A percentile compares a stretch with the other conserved stretches of the same genome.
Evolutionary conservation across 805 yeast genomes (phyloP).

Genomic region (Ogataea degrootiae): DNA sequence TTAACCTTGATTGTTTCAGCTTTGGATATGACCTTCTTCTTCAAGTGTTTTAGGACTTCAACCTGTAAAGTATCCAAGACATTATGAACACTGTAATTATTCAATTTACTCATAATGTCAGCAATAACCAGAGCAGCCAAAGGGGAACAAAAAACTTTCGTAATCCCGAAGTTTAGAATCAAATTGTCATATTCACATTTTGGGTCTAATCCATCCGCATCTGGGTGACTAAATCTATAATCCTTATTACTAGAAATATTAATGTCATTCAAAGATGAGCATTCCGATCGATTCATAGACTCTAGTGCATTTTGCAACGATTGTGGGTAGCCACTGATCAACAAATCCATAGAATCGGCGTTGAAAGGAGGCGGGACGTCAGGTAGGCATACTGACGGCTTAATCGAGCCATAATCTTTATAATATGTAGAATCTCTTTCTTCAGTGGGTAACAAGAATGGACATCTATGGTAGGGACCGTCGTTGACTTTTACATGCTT

Average conservation of each 20-base stretch:
- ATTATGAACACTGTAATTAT: conserved; percentile 37
- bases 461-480: conserved; percentile 75
- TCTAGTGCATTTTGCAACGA: conserved; percentile 15
- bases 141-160: conserved; percentile 47
- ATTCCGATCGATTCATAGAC: conserved; percentile 3
- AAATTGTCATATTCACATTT: conserved; percentile 48
- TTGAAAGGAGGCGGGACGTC: conserved; percentile 57
- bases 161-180: conserved; percentile 49
- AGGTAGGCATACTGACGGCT: conserved; percentile 62
- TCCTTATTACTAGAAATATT: conserved; percentile 1
- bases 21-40: conserved; percentile 5
- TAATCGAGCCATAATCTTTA: conserved; percentile 46
- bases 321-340: conserved; percentile 33
- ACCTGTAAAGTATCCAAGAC: conserved; percentile 64
- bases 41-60: conserved; percentile 45
- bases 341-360: conserved; percentile 39
- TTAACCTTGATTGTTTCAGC: conserved; percentile 40
- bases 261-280: background rate
- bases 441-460: conserved; percentile 59
- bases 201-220: conserved; percentile 28
- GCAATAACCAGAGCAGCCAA: conserved; percentile 12
- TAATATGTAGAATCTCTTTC: conserved; percentile 44
- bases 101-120: conserved; percentile 34
- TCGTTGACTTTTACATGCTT: conserved; percentile 67
- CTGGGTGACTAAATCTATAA: background rate